Evolutionary conservation across 129 eudicot genomes (phyloP).

Genomic region (Heracleum sosnowskyi): DNA sequence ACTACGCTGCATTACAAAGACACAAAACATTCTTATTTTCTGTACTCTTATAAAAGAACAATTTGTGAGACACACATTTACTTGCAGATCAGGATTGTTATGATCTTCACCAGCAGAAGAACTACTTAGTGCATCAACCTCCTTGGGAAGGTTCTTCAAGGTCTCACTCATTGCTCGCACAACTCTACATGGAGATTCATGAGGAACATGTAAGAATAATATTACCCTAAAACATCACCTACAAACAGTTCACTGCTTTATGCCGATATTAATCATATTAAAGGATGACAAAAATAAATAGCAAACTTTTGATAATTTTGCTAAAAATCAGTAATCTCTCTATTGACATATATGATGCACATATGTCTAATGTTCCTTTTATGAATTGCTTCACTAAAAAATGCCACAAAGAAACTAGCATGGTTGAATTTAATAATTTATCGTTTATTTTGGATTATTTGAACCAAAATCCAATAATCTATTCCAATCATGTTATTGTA

Average conservation of each 20-base stretch:
- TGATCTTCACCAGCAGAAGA: conserved; percentile 23
- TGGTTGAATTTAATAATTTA: background rate
- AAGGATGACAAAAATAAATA: background rate
- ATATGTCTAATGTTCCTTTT: background rate
- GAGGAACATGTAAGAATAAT: background rate
- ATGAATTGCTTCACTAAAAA: background rate
- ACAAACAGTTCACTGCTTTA: background rate
- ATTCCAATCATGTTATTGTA: background rate
- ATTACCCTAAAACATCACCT: background rate
- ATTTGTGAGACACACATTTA: conserved; percentile 23
- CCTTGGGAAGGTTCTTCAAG: conserved; percentile 51
- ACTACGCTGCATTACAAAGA: background rate
- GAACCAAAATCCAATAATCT: background rate
- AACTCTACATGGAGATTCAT: conserved; percentile 39
- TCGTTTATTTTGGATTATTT: background rate
- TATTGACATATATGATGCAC: background rate
- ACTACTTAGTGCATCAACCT: conserved; percentile 25
- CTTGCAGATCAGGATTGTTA: conserved; percentile 41
- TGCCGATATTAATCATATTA: background rate
- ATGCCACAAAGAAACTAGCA: background rate
- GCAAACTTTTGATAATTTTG: background rate
- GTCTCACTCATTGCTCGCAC: conserved; percentile 80
- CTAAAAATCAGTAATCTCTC: background rate
- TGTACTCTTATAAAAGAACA: background rate
- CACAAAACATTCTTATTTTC: background rate